These are phyloP conservation scores for Hyphopichia khmerensis DNA, from an alignment of 1,139 yeast species.

Conservation along the genomic window DNA sequence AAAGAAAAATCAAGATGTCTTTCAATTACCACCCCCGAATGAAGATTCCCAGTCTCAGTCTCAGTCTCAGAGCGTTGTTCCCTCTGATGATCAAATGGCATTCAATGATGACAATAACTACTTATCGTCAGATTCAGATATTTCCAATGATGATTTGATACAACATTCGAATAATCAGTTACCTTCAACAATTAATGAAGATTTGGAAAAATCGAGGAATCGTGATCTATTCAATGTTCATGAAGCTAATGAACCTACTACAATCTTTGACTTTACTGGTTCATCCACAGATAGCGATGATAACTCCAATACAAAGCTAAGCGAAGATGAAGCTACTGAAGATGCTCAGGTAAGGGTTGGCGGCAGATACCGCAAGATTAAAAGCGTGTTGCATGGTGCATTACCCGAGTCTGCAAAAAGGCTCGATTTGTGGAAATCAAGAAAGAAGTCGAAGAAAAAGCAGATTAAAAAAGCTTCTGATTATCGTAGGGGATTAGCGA, in stretches of 20 bases:
- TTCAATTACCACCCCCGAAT: neutral
- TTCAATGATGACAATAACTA: neutral
- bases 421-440: conserved; percentile 24
- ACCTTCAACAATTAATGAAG: no score
- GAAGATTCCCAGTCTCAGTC: conserved; percentile 4
- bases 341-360: conserved; percentile 30
- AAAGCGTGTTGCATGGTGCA: conserved; percentile 31
- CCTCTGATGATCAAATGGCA: neutral
- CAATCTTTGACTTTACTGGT: neutral
- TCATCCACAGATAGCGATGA: neutral
- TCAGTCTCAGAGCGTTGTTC: conserved; percentile 1
- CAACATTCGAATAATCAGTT: neutral
- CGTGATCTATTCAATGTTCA: no score
- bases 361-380: conserved; percentile 29
- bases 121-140: neutral
- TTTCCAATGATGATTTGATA: conserved; percentile 1
- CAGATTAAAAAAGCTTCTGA: conserved; percentile 9
- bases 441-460: conserved; percentile 5
- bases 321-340: conserved; percentile 9
- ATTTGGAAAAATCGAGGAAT: no score
- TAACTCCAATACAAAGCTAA: neutral
- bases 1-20: neutral
- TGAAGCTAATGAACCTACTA: neutral
- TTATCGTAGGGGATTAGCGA: conserved; percentile 37
- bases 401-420: conserved; percentile 42